Evolutionary conservation across 345 rosid genomes (phyloP).

Genomic region (Hibiscus trionum): DNA sequence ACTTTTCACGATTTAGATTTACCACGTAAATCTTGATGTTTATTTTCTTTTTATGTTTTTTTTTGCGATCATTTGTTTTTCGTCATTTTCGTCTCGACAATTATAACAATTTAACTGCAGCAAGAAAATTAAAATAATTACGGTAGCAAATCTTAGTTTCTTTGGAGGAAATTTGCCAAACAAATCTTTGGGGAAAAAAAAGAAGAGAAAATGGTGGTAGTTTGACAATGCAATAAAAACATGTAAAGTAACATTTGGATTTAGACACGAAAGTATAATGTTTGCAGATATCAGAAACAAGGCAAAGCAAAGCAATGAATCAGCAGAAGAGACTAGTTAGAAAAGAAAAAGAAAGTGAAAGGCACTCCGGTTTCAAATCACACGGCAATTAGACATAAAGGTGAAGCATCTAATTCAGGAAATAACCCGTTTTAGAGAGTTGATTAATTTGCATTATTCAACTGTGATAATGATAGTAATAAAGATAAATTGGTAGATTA

Average conservation of each 20-base stretch:
- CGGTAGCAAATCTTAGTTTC: neutral
- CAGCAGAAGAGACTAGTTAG: neutral
- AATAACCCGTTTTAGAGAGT: neutral
- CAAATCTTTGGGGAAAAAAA: neutral
- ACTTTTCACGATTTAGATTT: too few species aligned
- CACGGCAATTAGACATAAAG: neutral
- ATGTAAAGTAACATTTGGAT: neutral
- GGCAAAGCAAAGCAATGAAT: neutral
- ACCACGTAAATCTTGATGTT: too few species aligned
- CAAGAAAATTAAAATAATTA: neutral
- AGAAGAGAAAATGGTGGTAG: neutral
- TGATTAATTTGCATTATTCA: neutral
- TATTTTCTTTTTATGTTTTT: too few species aligned
- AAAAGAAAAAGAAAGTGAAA: neutral
- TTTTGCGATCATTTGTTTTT: too few species aligned
- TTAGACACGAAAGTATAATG: neutral
- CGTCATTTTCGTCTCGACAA: neutral
- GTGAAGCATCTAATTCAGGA: neutral
- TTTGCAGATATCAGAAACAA: neutral
- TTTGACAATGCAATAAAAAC: too few species aligned
- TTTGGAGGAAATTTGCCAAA: neutral
- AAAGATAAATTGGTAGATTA: neutral
- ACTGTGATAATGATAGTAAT: neutral
- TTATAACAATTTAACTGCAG: neutral
- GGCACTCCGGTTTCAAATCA: conserved; percentile 6